phyloP scores from a whole-genome alignment of 352 stramenopile species.

The Phytophthora capsici region DNA sequence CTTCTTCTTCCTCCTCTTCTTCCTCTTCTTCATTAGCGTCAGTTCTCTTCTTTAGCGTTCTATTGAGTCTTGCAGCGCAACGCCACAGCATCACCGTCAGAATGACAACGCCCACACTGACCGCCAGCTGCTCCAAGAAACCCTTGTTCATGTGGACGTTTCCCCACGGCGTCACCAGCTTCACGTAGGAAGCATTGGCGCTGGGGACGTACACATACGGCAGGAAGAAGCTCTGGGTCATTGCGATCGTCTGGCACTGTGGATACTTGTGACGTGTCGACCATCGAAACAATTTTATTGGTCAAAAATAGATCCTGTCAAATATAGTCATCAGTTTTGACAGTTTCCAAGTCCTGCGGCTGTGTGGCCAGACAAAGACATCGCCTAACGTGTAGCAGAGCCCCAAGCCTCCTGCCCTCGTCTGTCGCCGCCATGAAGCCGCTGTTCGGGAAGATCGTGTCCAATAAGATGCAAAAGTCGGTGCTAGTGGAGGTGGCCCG shows the following conservation, averaged over 20 bases:
- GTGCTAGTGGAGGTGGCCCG: conserved; percentile 95
- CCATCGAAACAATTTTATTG: conserved; percentile 9
- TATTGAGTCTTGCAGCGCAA: conserved; percentile 40
- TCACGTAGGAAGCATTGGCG: conserved; percentile 57
- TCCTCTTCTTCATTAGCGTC: conserved; percentile 10
- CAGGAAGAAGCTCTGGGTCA: conserved; percentile 56
- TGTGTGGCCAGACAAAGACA: conserved; percentile 35
- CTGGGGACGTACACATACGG: conserved; percentile 81
- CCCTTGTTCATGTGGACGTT: conserved; percentile 67
- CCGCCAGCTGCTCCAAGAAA: conserved; percentile 45
- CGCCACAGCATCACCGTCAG: conserved; percentile 48
- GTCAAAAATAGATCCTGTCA: conserved; percentile 6
- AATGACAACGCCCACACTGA: conserved; percentile 42
- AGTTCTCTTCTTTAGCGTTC: conserved; percentile 39
- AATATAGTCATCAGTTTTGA: background rate
- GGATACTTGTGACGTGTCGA: conserved; percentile 24
- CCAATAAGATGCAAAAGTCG: conserved; percentile 97
- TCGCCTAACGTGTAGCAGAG: background rate
- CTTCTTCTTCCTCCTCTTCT: conserved; percentile 16
- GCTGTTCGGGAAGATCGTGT: conserved; percentile 95
- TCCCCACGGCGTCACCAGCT: conserved; percentile 76
- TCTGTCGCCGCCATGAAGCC: conserved; percentile 71
- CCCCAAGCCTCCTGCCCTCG: background rate
- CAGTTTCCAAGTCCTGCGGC: conserved; percentile 3
- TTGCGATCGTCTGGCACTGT: conserved; percentile 12